Evolutionary conservation across 2,329 filamentous ascomycete genomes (phyloP), one percentile per base, ranked within the genome.

Genomic region (Ophiostoma sp.): DNA sequence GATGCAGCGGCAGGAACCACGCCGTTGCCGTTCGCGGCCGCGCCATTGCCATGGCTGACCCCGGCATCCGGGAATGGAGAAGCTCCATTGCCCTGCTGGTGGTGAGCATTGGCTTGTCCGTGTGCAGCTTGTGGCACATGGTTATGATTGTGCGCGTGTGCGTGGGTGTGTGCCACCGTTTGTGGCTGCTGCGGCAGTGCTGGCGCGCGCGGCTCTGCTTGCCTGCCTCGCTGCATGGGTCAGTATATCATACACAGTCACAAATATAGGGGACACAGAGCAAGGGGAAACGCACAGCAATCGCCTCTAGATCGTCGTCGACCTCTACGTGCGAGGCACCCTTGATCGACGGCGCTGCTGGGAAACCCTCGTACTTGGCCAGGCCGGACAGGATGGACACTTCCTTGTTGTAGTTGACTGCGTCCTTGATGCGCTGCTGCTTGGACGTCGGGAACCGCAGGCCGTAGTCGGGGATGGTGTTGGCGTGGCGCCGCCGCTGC

Each of bases 301-400:
- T 97, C 73, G 90, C 90, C 76, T 90, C 88, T 72, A 98, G 82
- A 79, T 99, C 95, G 65, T 94, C 89, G 68, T 97, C 92, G 64
- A 95, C 79, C 75, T 97, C 92, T 11, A 85, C 81, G 36, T 84
- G 78, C 49, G 89, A 88, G 40, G 91, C 90, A 58, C 90, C 85
- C 69, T 83, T 83, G 78, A 99, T 89, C 45, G 91, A 84, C 27
- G 95, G 95, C n/a, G 93, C 95, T 44, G 94, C 93, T 47, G 95
- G 95, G 79, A 99, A 99, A 38, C 95, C 95, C 75, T 96, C 89
- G 76, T 97, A 93, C 79, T 97, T 98, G 47, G 94, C 93, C 66
- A 98, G 84, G 49, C 94, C 94, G 5, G 93, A 89, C 69, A 99
- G 81, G 41, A 97, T 87, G 0, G 93, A 96, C 4, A 99, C 93